Conservation (phyloP, 805 yeast species). For the Pichia membranifaciens region DNA sequence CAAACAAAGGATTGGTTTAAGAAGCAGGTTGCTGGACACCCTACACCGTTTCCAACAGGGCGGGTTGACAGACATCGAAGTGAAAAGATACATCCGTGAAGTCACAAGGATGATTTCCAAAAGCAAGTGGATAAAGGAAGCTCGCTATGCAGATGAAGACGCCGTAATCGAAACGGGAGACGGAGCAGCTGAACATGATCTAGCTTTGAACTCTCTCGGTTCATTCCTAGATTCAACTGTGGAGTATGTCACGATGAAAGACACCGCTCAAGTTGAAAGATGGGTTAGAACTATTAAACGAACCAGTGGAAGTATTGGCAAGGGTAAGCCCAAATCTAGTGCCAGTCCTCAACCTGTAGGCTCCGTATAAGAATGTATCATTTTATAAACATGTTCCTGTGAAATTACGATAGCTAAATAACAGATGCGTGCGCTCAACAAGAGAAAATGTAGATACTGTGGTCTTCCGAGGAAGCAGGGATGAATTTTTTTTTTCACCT, state of each 20-base stretch:
- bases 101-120: conserved; percentile 49
- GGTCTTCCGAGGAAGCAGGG: too few relatives aligned
- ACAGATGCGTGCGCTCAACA: too few relatives aligned
- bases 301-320: neutral
- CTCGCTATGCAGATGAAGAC: conserved; percentile 24
- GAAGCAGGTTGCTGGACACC: conserved; percentile 41
- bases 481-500: neutral
- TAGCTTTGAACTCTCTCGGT: conserved; percentile 6
- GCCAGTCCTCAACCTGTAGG: too few relatives aligned
- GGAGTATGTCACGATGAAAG: conserved; percentile 3
- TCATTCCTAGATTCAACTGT: conserved; percentile 9
- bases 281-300: conserved; percentile 6
- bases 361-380: too few relatives aligned
- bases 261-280: neutral
- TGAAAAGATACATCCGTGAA: conserved; percentile 47
- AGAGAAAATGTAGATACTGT: too few relatives aligned
- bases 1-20: conserved; percentile 42
- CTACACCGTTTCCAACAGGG: conserved; percentile 52
- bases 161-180: conserved; percentile 11
- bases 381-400: too few relatives aligned
- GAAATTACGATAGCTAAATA: too few relatives aligned
- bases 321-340: too few relatives aligned
- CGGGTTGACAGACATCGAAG: conserved; percentile 41
- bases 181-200: neutral
- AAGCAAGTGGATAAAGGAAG: conserved; percentile 56